These are phyloP conservation scores for Neurospora sp. DNA, from an alignment of 495 filamentous ascomycete species.

Conservation along the genomic window DNA sequence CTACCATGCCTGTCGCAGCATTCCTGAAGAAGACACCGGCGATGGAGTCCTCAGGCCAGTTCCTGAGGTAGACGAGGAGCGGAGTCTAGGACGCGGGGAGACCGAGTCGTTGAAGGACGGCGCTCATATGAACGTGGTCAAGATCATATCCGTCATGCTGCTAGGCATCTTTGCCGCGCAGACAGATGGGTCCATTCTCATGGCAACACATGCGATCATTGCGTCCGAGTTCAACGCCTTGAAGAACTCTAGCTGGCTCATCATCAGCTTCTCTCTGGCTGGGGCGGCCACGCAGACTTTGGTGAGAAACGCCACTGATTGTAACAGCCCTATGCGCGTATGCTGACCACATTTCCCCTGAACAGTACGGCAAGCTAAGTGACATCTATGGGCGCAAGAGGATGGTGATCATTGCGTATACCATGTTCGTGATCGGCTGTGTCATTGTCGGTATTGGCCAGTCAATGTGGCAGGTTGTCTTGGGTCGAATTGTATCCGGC, in stretches of 20 bases:
- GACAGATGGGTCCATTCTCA: slow-evolving; percentile 50
- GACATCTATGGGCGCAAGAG: slow-evolving; percentile 40
- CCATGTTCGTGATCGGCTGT: slow-evolving; percentile 33
- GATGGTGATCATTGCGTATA: slow-evolving; percentile 31
- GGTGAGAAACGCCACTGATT: slow-evolving; percentile 20
- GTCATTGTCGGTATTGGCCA: slow-evolving; percentile 37
- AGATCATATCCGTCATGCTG: slow-evolving; percentile 19
- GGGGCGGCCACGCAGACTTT: slow-evolving; percentile 48
- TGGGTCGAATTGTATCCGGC: slow-evolving; percentile 50
- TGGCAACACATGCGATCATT: slow-evolving; percentile 52
- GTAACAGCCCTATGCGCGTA: no score
- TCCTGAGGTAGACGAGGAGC: slow-evolving; percentile 7
- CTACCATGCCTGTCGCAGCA: background rate
- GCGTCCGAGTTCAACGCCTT: slow-evolving; percentile 57
- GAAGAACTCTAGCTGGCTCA: slow-evolving; percentile 54
- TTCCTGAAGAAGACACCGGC: background rate
- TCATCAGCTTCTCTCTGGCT: slow-evolving; percentile 52
- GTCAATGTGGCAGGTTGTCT: slow-evolving; percentile 42
- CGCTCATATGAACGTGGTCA: slow-evolving; percentile 2
- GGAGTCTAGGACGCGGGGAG: slow-evolving; percentile 2
- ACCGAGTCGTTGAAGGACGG: background rate
- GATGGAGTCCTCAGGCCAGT: background rate
- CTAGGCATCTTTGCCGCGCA: slow-evolving; percentile 57
- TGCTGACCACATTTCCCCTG: slow-evolving; percentile 1
- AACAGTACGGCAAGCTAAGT: slow-evolving; percentile 40